These are phyloP conservation scores for Corniculantispora saksenae DNA, from an alignment of 2,329 filamentous ascomycete genomes.

Conservation along the genomic window DNA sequence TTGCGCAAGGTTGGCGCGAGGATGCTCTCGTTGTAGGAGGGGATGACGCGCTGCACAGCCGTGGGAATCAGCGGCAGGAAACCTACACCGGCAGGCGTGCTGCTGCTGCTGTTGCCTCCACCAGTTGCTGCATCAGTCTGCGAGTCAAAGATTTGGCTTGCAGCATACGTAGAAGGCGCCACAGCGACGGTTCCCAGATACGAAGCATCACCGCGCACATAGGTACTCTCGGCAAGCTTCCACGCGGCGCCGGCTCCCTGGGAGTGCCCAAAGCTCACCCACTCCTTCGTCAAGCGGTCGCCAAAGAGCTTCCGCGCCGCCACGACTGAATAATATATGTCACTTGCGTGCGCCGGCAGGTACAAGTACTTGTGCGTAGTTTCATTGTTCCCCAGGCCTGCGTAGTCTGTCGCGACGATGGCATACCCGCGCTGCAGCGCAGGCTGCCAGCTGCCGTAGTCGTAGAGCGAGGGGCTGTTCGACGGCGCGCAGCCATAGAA, in stretches of 20 bases:
- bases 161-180: background rate
- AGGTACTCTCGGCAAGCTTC: conserved; percentile 23
- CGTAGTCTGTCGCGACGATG: conserved; percentile 27
- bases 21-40: conserved; percentile 6
- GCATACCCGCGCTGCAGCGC: conserved; percentile 20
- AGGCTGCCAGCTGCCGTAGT: conserved; percentile 21
- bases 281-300: conserved; percentile 16
- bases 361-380: conserved; percentile 23
- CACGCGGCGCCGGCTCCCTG: conserved; percentile 25
- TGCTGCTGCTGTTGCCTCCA: background rate
- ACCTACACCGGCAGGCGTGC: background rate
- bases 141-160: background rate
- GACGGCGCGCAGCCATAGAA: conserved; percentile 24
- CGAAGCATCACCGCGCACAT: conserved; percentile 6
- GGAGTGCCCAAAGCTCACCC: conserved; percentile 24
- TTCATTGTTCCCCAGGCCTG: conserved; percentile 26
- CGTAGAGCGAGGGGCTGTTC: conserved; percentile 18
- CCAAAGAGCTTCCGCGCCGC: conserved; percentile 21
- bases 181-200: background rate
- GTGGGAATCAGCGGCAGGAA: background rate
- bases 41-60: conserved; percentile 2
- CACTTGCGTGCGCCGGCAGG: conserved; percentile 19
- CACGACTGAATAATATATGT: conserved; percentile 22
- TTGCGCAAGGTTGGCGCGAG: background rate
- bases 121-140: background rate